Evolutionary conservation across 139 green algal genomes (phyloP).

Genomic region (Auxenochlorella pyrenoidosa): DNA sequence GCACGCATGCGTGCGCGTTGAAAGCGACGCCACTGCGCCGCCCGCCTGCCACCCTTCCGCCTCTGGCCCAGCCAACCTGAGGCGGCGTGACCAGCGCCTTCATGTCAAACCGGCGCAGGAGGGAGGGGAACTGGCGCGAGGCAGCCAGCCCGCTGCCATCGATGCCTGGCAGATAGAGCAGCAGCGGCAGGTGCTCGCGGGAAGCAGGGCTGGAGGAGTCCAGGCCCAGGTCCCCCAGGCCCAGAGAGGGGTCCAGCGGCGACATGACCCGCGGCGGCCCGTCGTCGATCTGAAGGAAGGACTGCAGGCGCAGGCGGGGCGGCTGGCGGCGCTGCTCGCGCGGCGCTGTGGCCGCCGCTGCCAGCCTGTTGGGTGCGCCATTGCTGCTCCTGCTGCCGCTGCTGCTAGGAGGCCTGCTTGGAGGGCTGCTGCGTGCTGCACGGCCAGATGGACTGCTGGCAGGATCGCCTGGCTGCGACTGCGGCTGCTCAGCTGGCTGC

Average conservation of each 20-base stretch:
- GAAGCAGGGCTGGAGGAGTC: not conserved
- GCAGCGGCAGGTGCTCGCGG: slow-evolving; percentile 63
- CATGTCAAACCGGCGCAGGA: slow-evolving; percentile 81
- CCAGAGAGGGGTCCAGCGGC: not conserved
- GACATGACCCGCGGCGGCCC: slow-evolving; percentile 5
- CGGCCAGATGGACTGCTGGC: not conserved
- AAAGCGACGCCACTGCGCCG: no score
- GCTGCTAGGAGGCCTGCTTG: not conserved
- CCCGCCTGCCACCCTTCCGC: not conserved
- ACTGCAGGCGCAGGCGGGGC: not conserved
- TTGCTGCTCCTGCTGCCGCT: not conserved
- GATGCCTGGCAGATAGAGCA: slow-evolving; percentile 87
- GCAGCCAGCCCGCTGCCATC: slow-evolving; percentile 84
- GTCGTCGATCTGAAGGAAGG: not conserved
- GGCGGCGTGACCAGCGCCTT: slow-evolving; percentile 40
- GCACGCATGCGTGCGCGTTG: not conserved
- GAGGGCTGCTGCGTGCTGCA: not conserved
- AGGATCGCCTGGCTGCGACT: not conserved
- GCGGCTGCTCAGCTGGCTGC: no score
- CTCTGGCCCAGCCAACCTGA: not conserved
- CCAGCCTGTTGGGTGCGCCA: not conserved
- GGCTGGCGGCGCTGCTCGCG: not conserved
- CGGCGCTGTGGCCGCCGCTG: not conserved
- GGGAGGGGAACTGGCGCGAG: slow-evolving; percentile 76
- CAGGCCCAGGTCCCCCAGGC: no score